Conservation (phyloP, 768 basidiomycete species). For the Lentinula edodes region DNA sequence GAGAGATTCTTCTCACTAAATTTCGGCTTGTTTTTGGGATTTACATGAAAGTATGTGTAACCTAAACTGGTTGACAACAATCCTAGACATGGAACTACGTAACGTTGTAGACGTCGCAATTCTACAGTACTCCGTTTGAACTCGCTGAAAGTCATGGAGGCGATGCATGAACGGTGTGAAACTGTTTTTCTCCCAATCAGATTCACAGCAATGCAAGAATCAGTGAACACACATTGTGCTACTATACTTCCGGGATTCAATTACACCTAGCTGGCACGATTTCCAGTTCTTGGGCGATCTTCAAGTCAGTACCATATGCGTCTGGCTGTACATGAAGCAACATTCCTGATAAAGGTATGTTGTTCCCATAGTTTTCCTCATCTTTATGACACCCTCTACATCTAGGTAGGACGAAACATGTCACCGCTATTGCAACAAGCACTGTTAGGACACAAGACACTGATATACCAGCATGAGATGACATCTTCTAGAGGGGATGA, state of each 20-base stretch:
- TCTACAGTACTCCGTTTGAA: no score
- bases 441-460: background rate
- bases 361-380: background rate
- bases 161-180: background rate
- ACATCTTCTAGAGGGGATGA: no score
- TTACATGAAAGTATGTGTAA: no score
- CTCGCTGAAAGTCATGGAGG: no score
- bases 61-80: background rate
- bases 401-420: background rate
- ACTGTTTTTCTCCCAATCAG: background rate
- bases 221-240: background rate
- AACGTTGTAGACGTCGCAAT: no score
- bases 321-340: background rate
- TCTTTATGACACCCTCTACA: background rate
- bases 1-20: background rate
- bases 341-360: background rate
- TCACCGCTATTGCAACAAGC: background rate
- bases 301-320: background rate
- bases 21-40: no score
- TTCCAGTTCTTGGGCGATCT: background rate
- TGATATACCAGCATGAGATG: background rate
- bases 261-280: background rate
- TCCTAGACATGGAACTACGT: no score
- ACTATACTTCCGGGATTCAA: background rate
- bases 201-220: background rate